Conservation (phyloP, 2,329 filamentous ascomycete genomes). For the Ascochyta viciae-villosae region DNA sequence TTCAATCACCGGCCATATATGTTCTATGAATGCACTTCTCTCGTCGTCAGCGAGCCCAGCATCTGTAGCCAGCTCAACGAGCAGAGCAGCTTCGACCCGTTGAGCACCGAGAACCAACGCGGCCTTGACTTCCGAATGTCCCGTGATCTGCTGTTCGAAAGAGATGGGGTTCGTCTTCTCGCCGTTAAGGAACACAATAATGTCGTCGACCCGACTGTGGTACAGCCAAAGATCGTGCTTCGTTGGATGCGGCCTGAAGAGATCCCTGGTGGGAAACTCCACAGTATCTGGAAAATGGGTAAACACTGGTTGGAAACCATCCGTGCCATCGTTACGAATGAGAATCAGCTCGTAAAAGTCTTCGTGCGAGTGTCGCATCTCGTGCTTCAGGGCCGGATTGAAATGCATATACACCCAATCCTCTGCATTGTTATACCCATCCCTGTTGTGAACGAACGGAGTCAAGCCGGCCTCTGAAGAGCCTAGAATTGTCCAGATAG, state of each 20-base stretch:
- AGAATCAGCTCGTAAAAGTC: background rate
- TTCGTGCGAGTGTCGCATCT: constrained; percentile 16
- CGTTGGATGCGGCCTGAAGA: background rate
- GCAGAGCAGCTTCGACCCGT: constrained; percentile 19
- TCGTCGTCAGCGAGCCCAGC: too few relatives aligned
- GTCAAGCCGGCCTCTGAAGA: too few relatives aligned
- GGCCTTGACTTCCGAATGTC: too few relatives aligned
- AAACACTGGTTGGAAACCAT: background rate
- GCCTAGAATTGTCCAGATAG: too few relatives aligned
- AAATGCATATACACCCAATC: background rate
- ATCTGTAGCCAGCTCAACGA: constrained; percentile 25
- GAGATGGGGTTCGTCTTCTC: constrained; percentile 36
- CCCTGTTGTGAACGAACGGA: too few relatives aligned
- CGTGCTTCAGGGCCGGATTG: background rate
- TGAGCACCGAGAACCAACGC: too few relatives aligned
- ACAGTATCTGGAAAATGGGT: too few relatives aligned
- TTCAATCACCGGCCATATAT: too few relatives aligned
- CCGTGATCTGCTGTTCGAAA: constrained; percentile 1
- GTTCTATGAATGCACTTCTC: too few relatives aligned
- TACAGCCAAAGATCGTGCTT: constrained; percentile 21
- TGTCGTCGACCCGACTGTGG: constrained; percentile 43
- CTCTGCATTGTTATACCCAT: too few relatives aligned
- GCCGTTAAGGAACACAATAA: constrained; percentile 38
- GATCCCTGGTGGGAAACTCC: too few relatives aligned
- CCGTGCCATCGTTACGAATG: background rate